Base-by-base conservation (phyloP, 306 rosid genomes). In the Vigna reflexopilosa region DNA sequence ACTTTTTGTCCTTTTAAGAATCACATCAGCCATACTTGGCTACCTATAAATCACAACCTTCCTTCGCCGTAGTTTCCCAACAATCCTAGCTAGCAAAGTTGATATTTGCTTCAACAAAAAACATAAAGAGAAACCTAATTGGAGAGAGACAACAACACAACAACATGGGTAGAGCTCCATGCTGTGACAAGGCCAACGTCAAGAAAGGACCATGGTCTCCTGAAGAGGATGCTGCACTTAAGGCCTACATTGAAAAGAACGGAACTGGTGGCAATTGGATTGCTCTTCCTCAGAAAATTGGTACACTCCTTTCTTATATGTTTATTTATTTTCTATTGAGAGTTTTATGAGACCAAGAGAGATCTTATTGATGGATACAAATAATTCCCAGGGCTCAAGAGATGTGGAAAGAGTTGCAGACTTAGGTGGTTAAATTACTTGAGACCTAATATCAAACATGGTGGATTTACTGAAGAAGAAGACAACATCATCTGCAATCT, bases 141-240 rank as follows among this genome's bases (percentile, higher is more conserved):
- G 26, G 38, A 61, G 26, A 66, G 20, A 20, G 70, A 65, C 1
- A 24, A 19, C 51, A 15, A 58, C 42, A 72, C 11, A 79, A 26
- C 36, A 52, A 83, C 82, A 91, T 96, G 99, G 99, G 99, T 74
- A 81, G 99, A 84, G 99, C 99, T 80, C 99, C 99, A 4, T 96
- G 99, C 42, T 96, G 99, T 72, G 99, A 96, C 85, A 96, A 96
- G 82, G 92, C 93, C 40, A 96, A 88, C 76, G 99, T 96, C 57
- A 96, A 96, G 98, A 96, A 81, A 83, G 99, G 99, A 76, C 99
- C 99, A 19, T 96, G 99, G 99, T 86, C 99, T 44, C 93, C 97
- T 4, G 99, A 96, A 84, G 99, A 96, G 55, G 99, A 96, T 81
- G 88, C 93, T 32, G 84, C 77, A 28, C 99, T 96, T 7, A 96